These are phyloP conservation scores for Talaromyces sp. DNA, from an alignment of 2,329 filamentous ascomycete genomes.

Conservation along the genomic window DNA sequence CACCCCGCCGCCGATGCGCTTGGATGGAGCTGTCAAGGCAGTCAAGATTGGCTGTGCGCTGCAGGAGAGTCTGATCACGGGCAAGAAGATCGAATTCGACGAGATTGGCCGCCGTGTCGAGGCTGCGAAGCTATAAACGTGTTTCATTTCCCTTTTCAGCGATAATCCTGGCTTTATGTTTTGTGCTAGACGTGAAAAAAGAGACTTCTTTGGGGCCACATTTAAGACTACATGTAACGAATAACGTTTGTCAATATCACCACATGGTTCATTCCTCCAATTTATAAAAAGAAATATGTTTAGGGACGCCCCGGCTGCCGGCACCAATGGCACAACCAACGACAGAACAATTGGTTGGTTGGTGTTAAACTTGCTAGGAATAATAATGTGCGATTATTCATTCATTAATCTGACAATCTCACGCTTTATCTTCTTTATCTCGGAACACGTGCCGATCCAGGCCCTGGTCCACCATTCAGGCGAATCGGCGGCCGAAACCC, in stretches of 20 bases:
- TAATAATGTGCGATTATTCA: background rate
- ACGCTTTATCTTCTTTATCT: background rate
- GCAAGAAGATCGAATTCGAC: constrained; percentile 57
- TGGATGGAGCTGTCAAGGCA: constrained; percentile 53
- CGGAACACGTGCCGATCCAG: background rate
- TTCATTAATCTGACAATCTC: background rate
- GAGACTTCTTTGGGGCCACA: background rate
- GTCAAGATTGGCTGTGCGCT: constrained; percentile 58
- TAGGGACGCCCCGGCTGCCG: no score
- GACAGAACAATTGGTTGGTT: no score
- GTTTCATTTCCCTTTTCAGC: background rate
- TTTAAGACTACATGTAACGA: background rate
- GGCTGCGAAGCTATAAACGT: constrained; percentile 31
- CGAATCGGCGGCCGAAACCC: background rate
- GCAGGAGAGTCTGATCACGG: constrained; percentile 53
- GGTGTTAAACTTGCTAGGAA: background rate
- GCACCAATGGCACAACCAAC: no score
- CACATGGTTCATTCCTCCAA: background rate
- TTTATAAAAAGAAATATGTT: background rate
- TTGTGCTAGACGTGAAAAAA: background rate
- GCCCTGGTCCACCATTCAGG: background rate
- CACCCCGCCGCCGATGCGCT: constrained; percentile 51
- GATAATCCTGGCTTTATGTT: background rate
- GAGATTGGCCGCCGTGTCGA: constrained; percentile 47
- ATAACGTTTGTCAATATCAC: background rate